Evolutionary conservation across 768 basidiomycete genomes (phyloP), one percentile per base, ranked within the genome.

Genomic region (Phylloporus arenicola): DNA sequence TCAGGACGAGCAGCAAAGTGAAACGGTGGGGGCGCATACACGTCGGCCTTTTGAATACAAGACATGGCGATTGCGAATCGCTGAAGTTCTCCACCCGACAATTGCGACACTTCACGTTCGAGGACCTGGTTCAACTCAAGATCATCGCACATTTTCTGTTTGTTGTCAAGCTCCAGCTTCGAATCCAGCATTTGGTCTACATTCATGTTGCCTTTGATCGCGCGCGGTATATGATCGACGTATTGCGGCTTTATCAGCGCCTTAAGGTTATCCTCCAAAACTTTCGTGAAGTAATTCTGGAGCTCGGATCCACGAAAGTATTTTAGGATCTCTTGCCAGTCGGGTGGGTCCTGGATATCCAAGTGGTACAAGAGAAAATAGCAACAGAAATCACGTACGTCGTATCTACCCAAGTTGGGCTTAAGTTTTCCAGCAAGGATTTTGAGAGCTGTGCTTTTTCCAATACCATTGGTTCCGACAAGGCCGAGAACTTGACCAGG

Each of bases 181-280:
- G 82, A 81, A 61, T 93, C 87, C 53, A 99, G 82, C 95, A 99
- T 97, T 63, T 91, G 76, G 6, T 77, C 74, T 24, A 99, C 94
- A 3, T 86, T 86, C 77, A 90, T 79, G 43, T 73, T 76, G 47
- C 87, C 92, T 70, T 98, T 95, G 77, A 99, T 90, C 35, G 92
- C 92, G 38, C 86, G 82, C 4, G 96, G 96, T 62, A 99, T 97
- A 68, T 98, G 94, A 68, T 99, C 96, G 57, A 99, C 96, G 67
- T 99, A 99, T 80, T 99, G 96, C 1, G 96, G 96, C 71, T 99
- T 99, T 69, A 98, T 98, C 54, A 99, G 81, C 1, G 96, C 94
- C 75, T 97, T 98, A 65, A 98, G 75, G 64, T 99, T 93, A 70
- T 99, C 96, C 70, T 98, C 96, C 17, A 99, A 78, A 6, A 98